These are phyloP conservation scores for Ogataea wickerhamii DNA, from an alignment of 805 yeast species.

Conservation along the genomic window DNA sequence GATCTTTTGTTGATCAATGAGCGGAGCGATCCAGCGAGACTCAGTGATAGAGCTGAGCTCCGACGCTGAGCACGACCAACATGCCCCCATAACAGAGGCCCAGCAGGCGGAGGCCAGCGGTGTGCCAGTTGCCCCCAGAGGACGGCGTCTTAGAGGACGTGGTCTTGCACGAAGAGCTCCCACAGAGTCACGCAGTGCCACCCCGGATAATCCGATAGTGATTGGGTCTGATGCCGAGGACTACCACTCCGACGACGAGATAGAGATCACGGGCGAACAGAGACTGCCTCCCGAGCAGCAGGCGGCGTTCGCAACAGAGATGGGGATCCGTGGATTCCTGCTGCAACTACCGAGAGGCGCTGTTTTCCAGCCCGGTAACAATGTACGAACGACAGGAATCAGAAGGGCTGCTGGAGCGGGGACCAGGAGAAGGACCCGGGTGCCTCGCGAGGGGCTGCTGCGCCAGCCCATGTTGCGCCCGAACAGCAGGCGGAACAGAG, in stretches of 20 bases:
- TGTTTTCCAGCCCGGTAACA: slow-evolving; percentile 9
- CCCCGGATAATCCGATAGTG: slow-evolving; percentile 19
- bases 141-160: slow-evolving; percentile 4
- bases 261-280: slow-evolving; percentile 23
- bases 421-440: neutral
- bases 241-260: slow-evolving; percentile 19
- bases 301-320: slow-evolving; percentile 12
- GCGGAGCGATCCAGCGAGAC: too few species aligned
- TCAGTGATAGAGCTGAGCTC: slow-evolving; percentile 19
- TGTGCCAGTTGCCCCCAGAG: too few species aligned
- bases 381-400: slow-evolving; percentile 11
- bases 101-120: too few species aligned
- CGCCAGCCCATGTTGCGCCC: slow-evolving; percentile 7
- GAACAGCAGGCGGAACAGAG: neutral
- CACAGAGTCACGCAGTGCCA: slow-evolving; percentile 4
- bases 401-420: slow-evolving; percentile 3
- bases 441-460: neutral
- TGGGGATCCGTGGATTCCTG: slow-evolving; percentile 10
- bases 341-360: slow-evolving; percentile 16
- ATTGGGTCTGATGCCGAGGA: slow-evolving; percentile 21
- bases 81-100: slow-evolving; percentile 1
- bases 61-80: slow-evolving; percentile 13
- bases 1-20: too few species aligned
- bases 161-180: slow-evolving; percentile 1
- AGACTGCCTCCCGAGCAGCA: slow-evolving; percentile 10